phyloP scores from a whole-genome alignment of 257 asterid genomes.

The Cruciata laevipes region DNA sequence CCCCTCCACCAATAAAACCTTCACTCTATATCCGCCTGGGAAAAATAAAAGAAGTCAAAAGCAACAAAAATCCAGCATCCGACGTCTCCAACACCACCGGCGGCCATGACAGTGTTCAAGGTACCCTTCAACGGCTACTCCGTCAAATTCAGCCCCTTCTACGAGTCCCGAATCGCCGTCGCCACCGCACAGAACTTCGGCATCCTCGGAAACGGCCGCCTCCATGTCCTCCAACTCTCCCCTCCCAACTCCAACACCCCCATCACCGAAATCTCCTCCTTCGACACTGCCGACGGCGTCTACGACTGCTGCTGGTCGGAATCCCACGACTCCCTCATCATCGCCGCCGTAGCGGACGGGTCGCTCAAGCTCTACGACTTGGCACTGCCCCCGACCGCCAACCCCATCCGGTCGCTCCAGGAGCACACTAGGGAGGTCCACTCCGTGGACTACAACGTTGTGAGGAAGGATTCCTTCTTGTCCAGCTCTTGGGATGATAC shows the following conservation, averaged over 20 bases:
- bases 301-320: conserved; percentile 97
- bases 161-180: conserved; percentile 78
- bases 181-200: conserved; percentile 95
- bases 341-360: conserved; percentile 89
- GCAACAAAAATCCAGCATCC: background rate
- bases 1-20: too few relatives aligned
- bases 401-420: conserved; percentile 82
- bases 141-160: conserved; percentile 90
- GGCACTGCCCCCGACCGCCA: conserved; percentile 64
- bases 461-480: conserved; percentile 79
- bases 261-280: conserved; percentile 61
- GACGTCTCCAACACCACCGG: background rate
- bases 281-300: conserved; percentile 93
- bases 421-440: conserved; percentile 94
- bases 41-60: background rate
- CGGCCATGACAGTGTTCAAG: conserved; percentile 65
- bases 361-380: conserved; percentile 83
- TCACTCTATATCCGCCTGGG: background rate
- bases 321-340: conserved; percentile 81
- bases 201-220: conserved; percentile 92
- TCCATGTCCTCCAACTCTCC: conserved; percentile 77
- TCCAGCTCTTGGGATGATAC: conserved; percentile 96
- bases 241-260: conserved; percentile 26
- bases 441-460: conserved; percentile 76
- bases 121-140: conserved; percentile 89